Evolutionary conservation across 1,284 basidiomycete genomes (phyloP), one percentile per base, ranked within the genome.

Genomic region (Golubevia sp.): DNA sequence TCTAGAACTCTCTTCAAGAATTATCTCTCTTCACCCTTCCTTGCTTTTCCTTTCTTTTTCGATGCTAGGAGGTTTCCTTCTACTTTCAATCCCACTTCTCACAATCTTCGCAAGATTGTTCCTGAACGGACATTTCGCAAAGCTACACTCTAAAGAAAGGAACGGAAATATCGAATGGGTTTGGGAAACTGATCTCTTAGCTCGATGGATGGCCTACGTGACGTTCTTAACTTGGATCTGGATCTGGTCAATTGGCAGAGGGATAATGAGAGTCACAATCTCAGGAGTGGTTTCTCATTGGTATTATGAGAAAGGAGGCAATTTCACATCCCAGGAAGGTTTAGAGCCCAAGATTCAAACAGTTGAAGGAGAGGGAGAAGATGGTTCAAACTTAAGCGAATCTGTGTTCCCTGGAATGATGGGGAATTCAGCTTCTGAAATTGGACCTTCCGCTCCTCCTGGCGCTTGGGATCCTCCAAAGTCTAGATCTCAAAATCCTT

Each of bases 241-340:
- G 76, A 79, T 75, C 15, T 79, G 76, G 76, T 66, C 70, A 5
- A 70, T 75, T 2, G 56, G 77, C 60, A 66, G 76, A 13, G 76
- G 76, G 23, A 64, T 79, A 3, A 73, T 73, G 61, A 59, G 76
- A n/a, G 76, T 79, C 13, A 77, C 74, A 2, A 73, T 79, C 18
- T 73, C 76, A 18, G 73, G 74, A 15, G 73, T 76, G 13, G 73
- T 79, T 18, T 71, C 70, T 18, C 75, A 79, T 51, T 79, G 74
- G 74, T 79, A 77, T 60, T 79, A 77, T 49, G 66, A 77, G 56
- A 21, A 49, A 18, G 13, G 49, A 20, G 24, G 55, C 4, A 8
- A n/a, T n/a, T n/a, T n/a, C n/a, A n/a, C 50, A 5, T 26, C 13
- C 13, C 50, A 23, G 21, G 7, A 27, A 23, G 21, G 7, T 52